Conservation (phyloP, 2,329 filamentous ascomycete species). For the Zymoseptoria tritici region DNA sequence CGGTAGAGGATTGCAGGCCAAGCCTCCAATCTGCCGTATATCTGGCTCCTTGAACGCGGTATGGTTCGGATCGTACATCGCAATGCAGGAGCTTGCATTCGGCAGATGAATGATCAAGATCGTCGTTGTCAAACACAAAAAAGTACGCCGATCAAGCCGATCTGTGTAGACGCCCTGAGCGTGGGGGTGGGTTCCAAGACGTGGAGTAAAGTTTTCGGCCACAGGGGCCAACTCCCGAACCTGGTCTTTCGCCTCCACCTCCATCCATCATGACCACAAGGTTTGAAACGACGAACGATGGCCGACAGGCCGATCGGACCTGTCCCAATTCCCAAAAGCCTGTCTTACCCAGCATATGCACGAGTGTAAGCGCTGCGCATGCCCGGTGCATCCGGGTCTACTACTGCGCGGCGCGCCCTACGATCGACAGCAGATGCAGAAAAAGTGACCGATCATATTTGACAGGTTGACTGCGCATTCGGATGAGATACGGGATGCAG, state of each 20-base stretch:
- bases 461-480: neutral
- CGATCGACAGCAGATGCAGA: neutral
- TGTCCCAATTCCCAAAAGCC: neutral
- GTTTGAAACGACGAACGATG: neutral
- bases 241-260: neutral
- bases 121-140: neutral
- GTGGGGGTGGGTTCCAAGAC: neutral
- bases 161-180: neutral
- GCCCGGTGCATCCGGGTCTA: neutral
- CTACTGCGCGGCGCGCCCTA: neutral
- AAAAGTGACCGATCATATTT: neutral
- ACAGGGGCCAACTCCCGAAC: neutral
- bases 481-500: neutral
- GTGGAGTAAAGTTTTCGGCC: neutral
- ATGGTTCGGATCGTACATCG: neutral
- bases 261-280: neutral
- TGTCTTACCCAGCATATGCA: neutral
- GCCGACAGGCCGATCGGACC: neutral
- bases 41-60: neutral
- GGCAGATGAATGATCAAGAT: neutral
- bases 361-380: neutral
- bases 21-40: neutral
- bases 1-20: neutral
- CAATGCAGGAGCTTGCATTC: neutral
- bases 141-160: neutral